These are phyloP conservation scores for Aureococcus anophagefferens DNA, from an alignment of 108 stramenopile species.

Conservation along the genomic window DNA sequence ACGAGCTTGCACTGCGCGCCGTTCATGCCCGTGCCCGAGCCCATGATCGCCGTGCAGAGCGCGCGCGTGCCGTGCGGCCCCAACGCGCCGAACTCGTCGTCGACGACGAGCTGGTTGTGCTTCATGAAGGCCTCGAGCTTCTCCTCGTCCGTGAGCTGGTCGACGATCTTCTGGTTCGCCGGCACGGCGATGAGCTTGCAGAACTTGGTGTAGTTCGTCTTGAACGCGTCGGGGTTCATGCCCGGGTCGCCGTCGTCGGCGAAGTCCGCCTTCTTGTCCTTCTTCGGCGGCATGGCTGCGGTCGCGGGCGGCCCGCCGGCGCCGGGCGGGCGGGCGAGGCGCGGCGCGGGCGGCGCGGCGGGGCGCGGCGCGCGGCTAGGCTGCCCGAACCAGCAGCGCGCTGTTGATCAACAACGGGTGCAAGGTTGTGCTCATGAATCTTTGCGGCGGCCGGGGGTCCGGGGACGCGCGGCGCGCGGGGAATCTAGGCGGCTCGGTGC, in stretches of 20 bases:
- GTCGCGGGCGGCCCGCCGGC: too few relatives aligned
- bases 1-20: conserved; percentile 29
- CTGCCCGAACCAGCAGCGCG: too few relatives aligned
- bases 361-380: too few relatives aligned
- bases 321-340: too few relatives aligned
- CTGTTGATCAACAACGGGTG: too few relatives aligned
- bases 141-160: conserved; percentile 2
- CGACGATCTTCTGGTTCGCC: conserved; percentile 1
- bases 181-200: conserved; percentile 5
- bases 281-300: conserved; percentile 10
- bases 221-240: not conserved
- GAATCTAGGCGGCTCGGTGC: too few relatives aligned
- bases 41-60: conserved; percentile 37
- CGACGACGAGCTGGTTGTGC: conserved; percentile 11
- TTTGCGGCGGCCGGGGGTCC: too few relatives aligned
- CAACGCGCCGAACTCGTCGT: conserved; percentile 16
- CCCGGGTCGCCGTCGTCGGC: conserved; percentile 1
- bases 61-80: conserved; percentile 46
- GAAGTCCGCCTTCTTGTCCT: not conserved
- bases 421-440: too few relatives aligned
- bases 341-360: too few relatives aligned
- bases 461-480: too few relatives aligned
- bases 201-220: conserved; percentile 2
- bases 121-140: conserved; percentile 31
- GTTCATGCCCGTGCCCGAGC: conserved; percentile 31